Base-by-base conservation (phyloP, 805 yeast genomes). In the Myxozyma geophila region DNA sequence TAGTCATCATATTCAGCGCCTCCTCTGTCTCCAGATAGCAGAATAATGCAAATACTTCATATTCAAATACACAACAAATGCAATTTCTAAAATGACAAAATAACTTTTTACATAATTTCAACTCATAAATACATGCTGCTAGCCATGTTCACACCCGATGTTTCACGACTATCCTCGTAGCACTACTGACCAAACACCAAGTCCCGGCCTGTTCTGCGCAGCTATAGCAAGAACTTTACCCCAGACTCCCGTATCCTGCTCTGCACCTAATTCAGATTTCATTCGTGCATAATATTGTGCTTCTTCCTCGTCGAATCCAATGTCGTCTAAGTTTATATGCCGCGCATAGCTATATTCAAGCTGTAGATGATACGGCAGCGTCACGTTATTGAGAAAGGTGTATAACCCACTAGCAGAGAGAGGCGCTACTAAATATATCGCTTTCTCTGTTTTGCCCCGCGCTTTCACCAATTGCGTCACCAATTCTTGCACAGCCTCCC, bases 371-470 rank as follows among this genome's bases (percentile, higher is more conserved):
- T 40, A 59, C 28, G 61, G 54, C 23, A 53, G 19, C 17, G 19
- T 44, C 13, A 56, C 7, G 37, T 60, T 46, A 23, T 55, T 59
- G n/a, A 37, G 28, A 15, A 63, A 33, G 2, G 15, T 39, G 50
- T 66, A 59, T 5, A 66, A 54, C 15, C 56, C 55, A 15, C 52
- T 53, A 19, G 69, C 54, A 8, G 72, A 59, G 62, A 61, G 72
- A 71, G 75, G 75, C 1, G 70, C 68, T 7, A 72, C 70, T 0
- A 84, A 75, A 8, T 70, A 68, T 62, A 75, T 28, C 37, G 54
- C 57, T 21, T 40, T 39, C 19, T 54, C 44, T 2, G 43, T 28
- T 19, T n/a, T 12, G 52, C 62, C 41, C 17, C 48, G 36, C 55
- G 52, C 40, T 59, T 60, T 48, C 2, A 58, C 49, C 23, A 71